These are phyloP conservation scores for Fusarium nematophilum DNA, from an alignment of 2,329 filamentous ascomycete species.

Conservation along the genomic window DNA sequence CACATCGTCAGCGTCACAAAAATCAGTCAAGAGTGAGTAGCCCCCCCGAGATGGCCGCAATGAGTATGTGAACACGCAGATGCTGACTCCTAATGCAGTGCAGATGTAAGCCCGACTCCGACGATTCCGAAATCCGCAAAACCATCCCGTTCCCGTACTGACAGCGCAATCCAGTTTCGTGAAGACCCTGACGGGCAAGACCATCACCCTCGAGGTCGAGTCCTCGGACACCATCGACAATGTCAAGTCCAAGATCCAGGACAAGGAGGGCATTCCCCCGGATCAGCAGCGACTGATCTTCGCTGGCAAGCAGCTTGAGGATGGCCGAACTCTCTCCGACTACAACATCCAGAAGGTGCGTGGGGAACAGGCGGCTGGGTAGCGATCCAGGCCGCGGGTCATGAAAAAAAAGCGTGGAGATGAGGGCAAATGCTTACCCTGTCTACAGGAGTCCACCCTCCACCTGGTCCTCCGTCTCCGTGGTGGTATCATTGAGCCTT, in stretches of 20 bases:
- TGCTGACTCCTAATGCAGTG: slow-evolving; percentile 65
- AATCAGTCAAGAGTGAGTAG: slow-evolving; percentile 70
- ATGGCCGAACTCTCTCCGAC: slow-evolving; percentile 95
- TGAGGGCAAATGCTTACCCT: slow-evolving; percentile 46
- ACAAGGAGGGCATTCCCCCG: slow-evolving; percentile 98
- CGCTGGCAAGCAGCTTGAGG: slow-evolving; percentile 98
- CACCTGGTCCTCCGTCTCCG: slow-evolving; percentile 98
- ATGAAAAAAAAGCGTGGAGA: background rate
- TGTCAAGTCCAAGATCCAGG: slow-evolving; percentile 99
- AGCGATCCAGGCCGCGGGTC: slow-evolving; percentile 1
- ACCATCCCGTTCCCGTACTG: slow-evolving; percentile 38
- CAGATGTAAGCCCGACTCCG: slow-evolving; percentile 79
- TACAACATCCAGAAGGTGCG: slow-evolving; percentile 99
- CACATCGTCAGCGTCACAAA: slow-evolving; percentile 61
- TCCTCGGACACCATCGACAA: slow-evolving; percentile 99
- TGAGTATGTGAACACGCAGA: slow-evolving; percentile 19
- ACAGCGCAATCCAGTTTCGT: slow-evolving; percentile 79
- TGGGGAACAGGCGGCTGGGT: slow-evolving; percentile 35
- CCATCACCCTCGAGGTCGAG: slow-evolving; percentile 99
- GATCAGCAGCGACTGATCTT: slow-evolving; percentile 99
- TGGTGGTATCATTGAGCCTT: slow-evolving; percentile 99
- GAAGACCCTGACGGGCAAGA: slow-evolving; percentile 99
- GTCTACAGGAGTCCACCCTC: slow-evolving; percentile 88
- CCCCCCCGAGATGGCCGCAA: slow-evolving; percentile 23
- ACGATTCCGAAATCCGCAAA: slow-evolving; percentile 39